These are phyloP conservation scores for Trichoderma pleuroti DNA, from an alignment of 2,329 filamentous ascomycete species.

Conservation along the genomic window DNA sequence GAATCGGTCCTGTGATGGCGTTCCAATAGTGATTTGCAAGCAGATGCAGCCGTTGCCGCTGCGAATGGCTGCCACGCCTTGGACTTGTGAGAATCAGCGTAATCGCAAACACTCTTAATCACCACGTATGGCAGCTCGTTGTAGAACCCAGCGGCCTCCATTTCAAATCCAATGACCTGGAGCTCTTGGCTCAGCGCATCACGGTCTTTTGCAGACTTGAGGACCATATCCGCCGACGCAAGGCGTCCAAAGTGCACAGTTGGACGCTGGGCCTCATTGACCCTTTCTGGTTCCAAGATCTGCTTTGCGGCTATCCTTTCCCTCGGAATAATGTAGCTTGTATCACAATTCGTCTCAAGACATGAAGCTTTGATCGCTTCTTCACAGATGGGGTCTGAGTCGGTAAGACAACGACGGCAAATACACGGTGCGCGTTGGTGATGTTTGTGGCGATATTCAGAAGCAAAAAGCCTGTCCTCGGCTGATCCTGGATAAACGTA, in stretches of 20 bases:
- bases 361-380: slow-evolving; percentile 15
- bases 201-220: slow-evolving; percentile 35
- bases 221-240: slow-evolving; percentile 39
- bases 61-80: slow-evolving; percentile 37
- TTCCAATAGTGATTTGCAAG: slow-evolving; percentile 14
- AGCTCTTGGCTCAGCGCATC: slow-evolving; percentile 32
- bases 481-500: slow-evolving; percentile 28
- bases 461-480: slow-evolving; percentile 30
- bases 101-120: slow-evolving; percentile 39
- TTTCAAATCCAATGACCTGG: slow-evolving; percentile 33
- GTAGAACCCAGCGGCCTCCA: slow-evolving; percentile 34
- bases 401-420: slow-evolving; percentile 15
- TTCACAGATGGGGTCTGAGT: slow-evolving; percentile 16
- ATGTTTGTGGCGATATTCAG: slow-evolving; percentile 35
- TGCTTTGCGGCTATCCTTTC: slow-evolving; percentile 25
- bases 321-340: slow-evolving; percentile 29
- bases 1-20: not conserved
- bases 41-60: slow-evolving; percentile 32
- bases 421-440: slow-evolving; percentile 12
- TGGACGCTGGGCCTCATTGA: slow-evolving; percentile 22
- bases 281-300: not conserved
- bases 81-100: slow-evolving; percentile 39
- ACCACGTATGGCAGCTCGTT: slow-evolving; percentile 33
- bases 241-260: slow-evolving; percentile 36
- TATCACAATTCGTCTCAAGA: slow-evolving; percentile 17